Percentiles rank a stretch among this genome's conserved stretches.
These are phyloP conservation scores for Pestalotiopsis sp. DNA, from an alignment of 2,329 filamentous ascomycete species.

Conservation along the genomic window DNA sequence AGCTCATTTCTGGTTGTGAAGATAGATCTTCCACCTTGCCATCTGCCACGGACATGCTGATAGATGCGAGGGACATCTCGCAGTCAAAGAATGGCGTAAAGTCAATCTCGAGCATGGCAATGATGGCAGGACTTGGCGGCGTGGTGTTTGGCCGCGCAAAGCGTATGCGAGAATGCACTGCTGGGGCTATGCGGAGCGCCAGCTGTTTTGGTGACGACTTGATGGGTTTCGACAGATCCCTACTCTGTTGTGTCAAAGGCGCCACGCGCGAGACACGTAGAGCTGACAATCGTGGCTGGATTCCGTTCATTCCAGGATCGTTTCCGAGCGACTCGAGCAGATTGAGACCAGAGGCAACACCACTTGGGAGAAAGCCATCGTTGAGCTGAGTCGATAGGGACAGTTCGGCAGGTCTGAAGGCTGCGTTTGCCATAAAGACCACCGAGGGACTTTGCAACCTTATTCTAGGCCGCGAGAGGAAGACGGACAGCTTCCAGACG, in stretches of 20 bases:
- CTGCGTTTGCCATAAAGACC: slow-evolving; percentile 65
- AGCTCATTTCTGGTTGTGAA: slow-evolving; percentile 46
- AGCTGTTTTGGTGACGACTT: slow-evolving; percentile 62
- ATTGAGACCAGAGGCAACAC: slow-evolving; percentile 71
- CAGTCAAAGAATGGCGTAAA: slow-evolving; percentile 72
- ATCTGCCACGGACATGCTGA: slow-evolving; percentile 59
- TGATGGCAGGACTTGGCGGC: slow-evolving; percentile 61
- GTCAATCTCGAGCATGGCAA: slow-evolving; percentile 75
- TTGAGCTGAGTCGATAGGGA: slow-evolving; percentile 42
- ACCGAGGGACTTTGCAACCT: slow-evolving; percentile 68
- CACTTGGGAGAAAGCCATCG: slow-evolving; percentile 70
- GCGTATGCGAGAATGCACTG: slow-evolving; percentile 72
- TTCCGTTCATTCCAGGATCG: slow-evolving; percentile 64
- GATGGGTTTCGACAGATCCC: slow-evolving; percentile 65
- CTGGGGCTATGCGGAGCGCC: slow-evolving; percentile 66
- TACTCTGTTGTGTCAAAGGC: slow-evolving; percentile 62
- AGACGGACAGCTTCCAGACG: slow-evolving; percentile 63
- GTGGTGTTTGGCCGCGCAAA: slow-evolving; percentile 67
- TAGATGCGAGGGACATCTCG: slow-evolving; percentile 62
- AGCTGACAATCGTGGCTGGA: slow-evolving; percentile 70
- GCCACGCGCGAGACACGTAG: slow-evolving; percentile 75
- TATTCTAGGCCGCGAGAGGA: slow-evolving; percentile 61
- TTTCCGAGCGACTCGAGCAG: slow-evolving; percentile 73
- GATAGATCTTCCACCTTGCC: slow-evolving; percentile 63
- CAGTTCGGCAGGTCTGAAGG: slow-evolving; percentile 55